A percentile compares a stretch with the other conserved stretches of the same genome.
Evolutionary conservation across 148 eudicot genomes (phyloP).

Genomic region (Amaranthus palmeri): DNA sequence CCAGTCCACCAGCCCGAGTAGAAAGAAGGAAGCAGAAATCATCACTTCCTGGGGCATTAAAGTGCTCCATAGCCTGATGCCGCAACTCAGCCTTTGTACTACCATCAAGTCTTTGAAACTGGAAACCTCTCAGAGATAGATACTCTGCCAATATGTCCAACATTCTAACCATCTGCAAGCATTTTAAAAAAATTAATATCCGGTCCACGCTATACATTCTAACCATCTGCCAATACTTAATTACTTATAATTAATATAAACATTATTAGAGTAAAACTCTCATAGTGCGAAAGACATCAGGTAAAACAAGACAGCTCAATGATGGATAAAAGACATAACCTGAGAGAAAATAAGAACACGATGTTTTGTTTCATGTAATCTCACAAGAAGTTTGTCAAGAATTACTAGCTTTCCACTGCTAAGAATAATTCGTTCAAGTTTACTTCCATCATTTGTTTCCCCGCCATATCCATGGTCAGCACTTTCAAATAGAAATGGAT

Average conservation of each 20-base stretch:
- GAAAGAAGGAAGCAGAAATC: constrained; percentile 99
- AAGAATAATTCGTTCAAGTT: constrained; percentile 75
- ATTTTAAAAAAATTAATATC: not conserved
- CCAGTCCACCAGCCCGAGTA: constrained; percentile 99
- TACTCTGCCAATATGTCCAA: constrained; percentile 96
- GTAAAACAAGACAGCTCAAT: not conserved
- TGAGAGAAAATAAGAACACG: constrained; percentile 97
- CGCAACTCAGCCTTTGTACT: constrained; percentile 95
- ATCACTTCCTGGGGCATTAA: constrained; percentile 99
- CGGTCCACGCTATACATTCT: not conserved
- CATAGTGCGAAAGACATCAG: not conserved
- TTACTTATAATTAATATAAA: no score
- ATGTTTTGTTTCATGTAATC: constrained; percentile 90
- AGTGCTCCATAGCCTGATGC: constrained; percentile 99
- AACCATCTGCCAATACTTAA: no score
- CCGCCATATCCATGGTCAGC: constrained; percentile 99
- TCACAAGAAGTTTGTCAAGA: constrained; percentile 89
- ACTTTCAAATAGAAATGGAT: constrained; percentile 98
- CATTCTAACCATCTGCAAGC: constrained; percentile 95
- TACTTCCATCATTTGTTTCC: constrained; percentile 76
- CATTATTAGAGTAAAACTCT: no score
- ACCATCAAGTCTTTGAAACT: constrained; percentile 95
- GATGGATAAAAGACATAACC: constrained; percentile 36
- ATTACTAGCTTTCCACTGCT: constrained; percentile 98
- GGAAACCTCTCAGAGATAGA: constrained; percentile 89